Conservation (phyloP, 768 basidiomycete genomes). For the Rhodotorula taiwanensis region DNA sequence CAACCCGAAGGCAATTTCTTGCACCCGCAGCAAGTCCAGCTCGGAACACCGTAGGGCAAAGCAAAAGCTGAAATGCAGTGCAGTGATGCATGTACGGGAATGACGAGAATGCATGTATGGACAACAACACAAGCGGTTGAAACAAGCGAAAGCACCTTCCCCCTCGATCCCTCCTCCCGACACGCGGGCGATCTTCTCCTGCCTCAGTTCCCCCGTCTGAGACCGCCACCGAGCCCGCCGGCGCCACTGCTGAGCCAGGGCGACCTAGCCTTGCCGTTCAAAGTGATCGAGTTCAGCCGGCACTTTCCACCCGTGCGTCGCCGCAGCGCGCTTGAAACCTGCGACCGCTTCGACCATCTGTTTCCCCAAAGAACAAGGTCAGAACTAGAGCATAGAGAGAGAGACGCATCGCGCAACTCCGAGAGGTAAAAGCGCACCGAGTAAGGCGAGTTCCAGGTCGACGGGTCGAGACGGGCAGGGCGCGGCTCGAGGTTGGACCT, state of each 20-base stretch:
- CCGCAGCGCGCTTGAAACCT: constrained; percentile 62
- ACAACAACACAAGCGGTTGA: too few species aligned
- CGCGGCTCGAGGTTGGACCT: constrained; percentile 58
- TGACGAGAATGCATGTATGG: too few species aligned
- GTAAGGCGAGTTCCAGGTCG: constrained; percentile 47
- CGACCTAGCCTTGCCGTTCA: not conserved
- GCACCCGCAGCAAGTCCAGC: too few species aligned
- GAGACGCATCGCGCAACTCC: constrained; percentile 8
- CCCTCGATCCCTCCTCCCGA: too few species aligned
- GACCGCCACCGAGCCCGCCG: too few species aligned
- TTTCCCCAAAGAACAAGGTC: not conserved
- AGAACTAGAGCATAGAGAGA: not conserved
- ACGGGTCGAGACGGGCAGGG: constrained; percentile 55
- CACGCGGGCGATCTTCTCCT: too few species aligned
- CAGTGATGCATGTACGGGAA: too few species aligned
- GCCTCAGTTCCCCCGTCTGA: too few species aligned
- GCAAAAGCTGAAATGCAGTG: too few species aligned
- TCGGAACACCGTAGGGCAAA: too few species aligned
- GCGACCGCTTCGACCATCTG: constrained; percentile 55
- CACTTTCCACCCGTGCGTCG: constrained; percentile 55
- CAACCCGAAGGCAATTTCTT: too few species aligned
- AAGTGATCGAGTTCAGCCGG: constrained; percentile 20
- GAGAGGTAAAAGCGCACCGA: not conserved
- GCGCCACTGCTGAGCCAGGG: not conserved
- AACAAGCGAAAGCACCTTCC: too few species aligned